Base-by-base conservation (phyloP, 371 early-diverging fungal genomes). In the Gilbertella persicaria region DNA sequence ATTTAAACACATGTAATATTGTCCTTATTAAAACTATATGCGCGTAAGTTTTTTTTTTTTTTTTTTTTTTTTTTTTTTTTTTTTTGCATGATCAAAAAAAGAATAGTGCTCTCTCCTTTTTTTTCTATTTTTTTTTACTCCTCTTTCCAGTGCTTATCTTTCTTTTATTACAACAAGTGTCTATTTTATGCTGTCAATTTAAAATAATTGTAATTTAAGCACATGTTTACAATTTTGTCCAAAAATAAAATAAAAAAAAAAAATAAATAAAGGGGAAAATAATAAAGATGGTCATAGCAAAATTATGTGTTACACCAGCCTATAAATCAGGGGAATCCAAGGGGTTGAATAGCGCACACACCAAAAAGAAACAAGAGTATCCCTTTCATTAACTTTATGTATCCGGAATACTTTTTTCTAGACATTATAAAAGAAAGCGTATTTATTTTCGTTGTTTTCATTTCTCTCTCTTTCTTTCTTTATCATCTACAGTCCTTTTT, bases 321-420 rank as follows among this genome's bases (percentile, higher is more conserved):
- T 52, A 52, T 35, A 36, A 43, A 52, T 24, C 17, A 42, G 35
- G 52, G 52, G 35, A 23, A 26, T n/a, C n/a, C n/a, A n/a, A n/a
- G n/a, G n/a, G n/a, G n/a, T n/a, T n/a, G 16, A 24, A 24, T 13
- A 21, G 33, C 29, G 30, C 23, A 16, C 26, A 26, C 29, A 12
- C 20, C 20, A 14, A 19, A 17, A 30, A 51, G n/a, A 50, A 51
- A 41, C 33, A 51, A 52, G 44, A 43, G 50, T 33, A 21, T 50
- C 51, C 51, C 53, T 53, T 51, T 53, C 53, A 53, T 53, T 53
- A 53, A 53, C 53, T 46, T 46, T 25, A 43, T n/a, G 23, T 26
- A 35, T 33, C 21, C 46, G 33, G 46, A 30, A 33, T 21, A 17
- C 33, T 20, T 46, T 21, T n/a, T n/a, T n/a, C n/a, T n/a, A n/a